These are phyloP conservation scores for Taiozyma sp. DNA, from an alignment of 1,139 yeast species.

Conservation along the genomic window DNA sequence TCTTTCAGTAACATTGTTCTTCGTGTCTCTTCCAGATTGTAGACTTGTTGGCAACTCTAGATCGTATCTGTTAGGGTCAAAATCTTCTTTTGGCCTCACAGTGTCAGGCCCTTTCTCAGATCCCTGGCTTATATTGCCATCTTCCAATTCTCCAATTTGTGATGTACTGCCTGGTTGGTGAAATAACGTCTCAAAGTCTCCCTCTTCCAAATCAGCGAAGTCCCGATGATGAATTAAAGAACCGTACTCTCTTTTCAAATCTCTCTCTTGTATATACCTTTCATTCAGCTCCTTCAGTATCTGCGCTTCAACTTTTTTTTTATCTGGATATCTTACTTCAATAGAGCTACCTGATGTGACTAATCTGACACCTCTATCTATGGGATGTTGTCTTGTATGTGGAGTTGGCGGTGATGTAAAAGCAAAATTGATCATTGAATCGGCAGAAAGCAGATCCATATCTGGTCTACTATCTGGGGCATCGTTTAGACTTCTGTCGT, in stretches of 20 bases:
- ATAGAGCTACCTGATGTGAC: constrained; percentile 18
- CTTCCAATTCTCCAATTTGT: not conserved
- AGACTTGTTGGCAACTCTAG: not conserved
- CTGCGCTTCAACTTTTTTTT: not conserved
- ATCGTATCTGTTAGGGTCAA: not conserved
- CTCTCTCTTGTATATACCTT: constrained; percentile 1
- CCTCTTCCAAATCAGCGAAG: constrained; percentile 11
- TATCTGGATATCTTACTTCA: constrained; percentile 1
- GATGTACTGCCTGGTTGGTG: not conserved
- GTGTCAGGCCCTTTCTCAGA: not conserved
- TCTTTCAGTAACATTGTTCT: not conserved
- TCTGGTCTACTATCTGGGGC: not conserved
- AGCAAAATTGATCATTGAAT: not conserved
- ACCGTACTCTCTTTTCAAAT: constrained; percentile 1
- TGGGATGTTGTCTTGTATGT: constrained; percentile 2
- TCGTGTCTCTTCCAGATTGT: not conserved
- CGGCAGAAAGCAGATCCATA: not conserved
- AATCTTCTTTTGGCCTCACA: not conserved
- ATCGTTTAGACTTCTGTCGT: not conserved
- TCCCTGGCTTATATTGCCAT: not conserved
- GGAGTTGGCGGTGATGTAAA: constrained; percentile 1
- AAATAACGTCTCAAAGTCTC: constrained; percentile 6
- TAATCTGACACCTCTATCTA: constrained; percentile 11
- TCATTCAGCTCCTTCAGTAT: not conserved
- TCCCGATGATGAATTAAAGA: constrained; percentile 12